Base-by-base conservation (phyloP, 1,284 basidiomycete genomes). In the Schizopora paradoxa region DNA sequence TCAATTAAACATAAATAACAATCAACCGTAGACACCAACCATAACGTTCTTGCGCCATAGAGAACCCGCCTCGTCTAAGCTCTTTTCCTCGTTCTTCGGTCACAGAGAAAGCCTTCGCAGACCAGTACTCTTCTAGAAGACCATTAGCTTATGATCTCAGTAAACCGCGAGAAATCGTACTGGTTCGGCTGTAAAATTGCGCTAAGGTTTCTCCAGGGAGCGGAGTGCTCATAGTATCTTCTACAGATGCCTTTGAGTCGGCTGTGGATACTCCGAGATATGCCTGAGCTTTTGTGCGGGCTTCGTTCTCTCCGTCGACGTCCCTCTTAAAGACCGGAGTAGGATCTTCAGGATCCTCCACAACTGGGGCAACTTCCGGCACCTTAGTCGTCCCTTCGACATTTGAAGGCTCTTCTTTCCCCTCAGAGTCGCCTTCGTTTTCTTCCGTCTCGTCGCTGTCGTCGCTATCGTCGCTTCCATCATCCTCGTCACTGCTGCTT, bases 181-280 rank as follows among this genome's bases (percentile, higher is more conserved):
- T 74, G 4, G 85, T 85, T 5, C 92, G 78, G 8, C 85, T 79
- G 59, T 93, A 96, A 64, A 95, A 95, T 62, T 76, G 72, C 0
- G 88, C 82, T 5, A 95, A 65, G 0, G 85, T 89, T 62, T 96
- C 93, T n/a, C 91, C 90, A 0, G 91, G 90, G 5, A 86, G 70
- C 0, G 93, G 93, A 0, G 91, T 94, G 49, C 84, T 86, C 34
- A 91, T 60, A 0, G 79, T 64, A 52, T 93, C 91, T 56, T 91
- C 88, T 0, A 76, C 69, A 0, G 84, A 79, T 25, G 41, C 33
- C 5, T 16, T 29, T 8, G 35, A 5, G 28, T 89, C 85, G n/a
- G n/a, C n/a, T 57, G 81, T 87, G 0, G 78, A 64, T 0, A 86
- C 82, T 6, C 83, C 86, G 71, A 89, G 77, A 60, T 92, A 90